A percentile compares a stretch with the other conserved stretches of the same genome.
Conservation (phyloP, 768 basidiomycete genomes). For the Phylloporus arenicola region DNA sequence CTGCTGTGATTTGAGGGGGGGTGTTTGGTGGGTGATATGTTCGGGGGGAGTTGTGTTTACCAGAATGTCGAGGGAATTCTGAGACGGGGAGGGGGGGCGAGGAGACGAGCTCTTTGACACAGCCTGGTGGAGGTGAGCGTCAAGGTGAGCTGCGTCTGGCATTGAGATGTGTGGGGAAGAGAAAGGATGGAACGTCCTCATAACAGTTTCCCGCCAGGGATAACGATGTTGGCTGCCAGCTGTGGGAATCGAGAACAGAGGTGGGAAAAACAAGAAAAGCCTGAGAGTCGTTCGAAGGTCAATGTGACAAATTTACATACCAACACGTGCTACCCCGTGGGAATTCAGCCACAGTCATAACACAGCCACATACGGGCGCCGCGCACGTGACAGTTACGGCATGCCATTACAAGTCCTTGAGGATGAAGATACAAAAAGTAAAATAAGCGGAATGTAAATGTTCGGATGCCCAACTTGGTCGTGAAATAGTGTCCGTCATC, state of each 20-base stretch:
- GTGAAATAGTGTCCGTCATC: slow-evolving; percentile 16
- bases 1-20: slow-evolving; percentile 33
- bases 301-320: slow-evolving; percentile 22
- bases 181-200: slow-evolving; percentile 42
- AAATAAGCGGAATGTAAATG: slow-evolving; percentile 11
- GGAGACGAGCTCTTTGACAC: slow-evolving; percentile 42
- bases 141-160: slow-evolving; percentile 34
- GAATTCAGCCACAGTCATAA: slow-evolving; percentile 22
- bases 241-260: slow-evolving; percentile 43
- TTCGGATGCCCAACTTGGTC: slow-evolving; percentile 14
- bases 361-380: slow-evolving; percentile 9
- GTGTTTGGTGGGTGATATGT: slow-evolving; percentile 29
- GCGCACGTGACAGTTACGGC: not conserved
- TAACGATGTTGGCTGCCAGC: slow-evolving; percentile 34
- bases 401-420: slow-evolving; percentile 20
- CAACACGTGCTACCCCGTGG: slow-evolving; percentile 30
- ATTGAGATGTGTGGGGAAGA: slow-evolving; percentile 39
- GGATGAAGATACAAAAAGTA: slow-evolving; percentile 7
- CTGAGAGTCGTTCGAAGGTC: slow-evolving; percentile 25
- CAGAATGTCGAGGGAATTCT: slow-evolving; percentile 37
- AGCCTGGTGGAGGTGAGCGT: slow-evolving; percentile 27
- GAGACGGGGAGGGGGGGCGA: slow-evolving; percentile 40
- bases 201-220: slow-evolving; percentile 39
- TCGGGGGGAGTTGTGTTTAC: slow-evolving; percentile 28
- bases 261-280: slow-evolving; percentile 40